Percentiles rank a stretch among this genome's conserved stretches.
These are phyloP conservation scores for Leishmania tarentolae DNA, from an alignment of 208 protist genomes.

Conservation along the genomic window DNA sequence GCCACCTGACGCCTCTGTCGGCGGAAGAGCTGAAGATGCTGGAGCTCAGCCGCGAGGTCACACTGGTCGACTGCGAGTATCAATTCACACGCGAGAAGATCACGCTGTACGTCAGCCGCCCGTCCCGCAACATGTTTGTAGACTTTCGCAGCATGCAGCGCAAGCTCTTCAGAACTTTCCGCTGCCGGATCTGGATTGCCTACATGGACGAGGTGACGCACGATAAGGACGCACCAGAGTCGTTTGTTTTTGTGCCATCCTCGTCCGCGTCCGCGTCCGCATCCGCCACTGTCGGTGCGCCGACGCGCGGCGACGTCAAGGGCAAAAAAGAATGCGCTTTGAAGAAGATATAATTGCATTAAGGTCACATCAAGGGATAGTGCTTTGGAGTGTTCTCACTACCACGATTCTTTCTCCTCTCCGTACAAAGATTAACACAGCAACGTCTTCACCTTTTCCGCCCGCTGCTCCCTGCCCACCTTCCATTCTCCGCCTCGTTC, in stretches of 20 bases:
- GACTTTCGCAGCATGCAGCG: slow-evolving; percentile 82
- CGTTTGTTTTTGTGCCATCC: slow-evolving; percentile 34
- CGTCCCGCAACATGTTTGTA: slow-evolving; percentile 49
- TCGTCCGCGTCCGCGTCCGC: slow-evolving; percentile 16
- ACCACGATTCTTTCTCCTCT: too few relatives aligned
- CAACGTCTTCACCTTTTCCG: neutral
- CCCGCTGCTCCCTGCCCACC: neutral
- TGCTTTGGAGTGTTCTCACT: neutral
- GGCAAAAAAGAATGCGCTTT: neutral
- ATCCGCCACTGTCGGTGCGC: slow-evolving; percentile 4
- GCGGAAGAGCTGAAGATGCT: slow-evolving; percentile 24
- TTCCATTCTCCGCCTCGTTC: neutral
- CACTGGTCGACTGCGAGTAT: slow-evolving; percentile 64
- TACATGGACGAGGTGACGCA: slow-evolving; percentile 71
- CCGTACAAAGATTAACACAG: neutral
- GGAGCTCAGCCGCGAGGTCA: slow-evolving; percentile 34
- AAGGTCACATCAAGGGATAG: neutral
- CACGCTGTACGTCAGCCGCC: slow-evolving; percentile 65
- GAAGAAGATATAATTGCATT: neutral
- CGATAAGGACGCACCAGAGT: slow-evolving; percentile 43
- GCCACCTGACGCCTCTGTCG: slow-evolving; percentile 14
- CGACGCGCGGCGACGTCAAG: neutral
- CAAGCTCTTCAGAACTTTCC: slow-evolving; percentile 62
- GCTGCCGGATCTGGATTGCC: slow-evolving; percentile 78
- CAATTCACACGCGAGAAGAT: slow-evolving; percentile 73